Evolutionary conservation across 139 green algal species (phyloP), one percentile per base, ranked within the genome.

Genomic region (Spirogloea muscicola): DNA sequence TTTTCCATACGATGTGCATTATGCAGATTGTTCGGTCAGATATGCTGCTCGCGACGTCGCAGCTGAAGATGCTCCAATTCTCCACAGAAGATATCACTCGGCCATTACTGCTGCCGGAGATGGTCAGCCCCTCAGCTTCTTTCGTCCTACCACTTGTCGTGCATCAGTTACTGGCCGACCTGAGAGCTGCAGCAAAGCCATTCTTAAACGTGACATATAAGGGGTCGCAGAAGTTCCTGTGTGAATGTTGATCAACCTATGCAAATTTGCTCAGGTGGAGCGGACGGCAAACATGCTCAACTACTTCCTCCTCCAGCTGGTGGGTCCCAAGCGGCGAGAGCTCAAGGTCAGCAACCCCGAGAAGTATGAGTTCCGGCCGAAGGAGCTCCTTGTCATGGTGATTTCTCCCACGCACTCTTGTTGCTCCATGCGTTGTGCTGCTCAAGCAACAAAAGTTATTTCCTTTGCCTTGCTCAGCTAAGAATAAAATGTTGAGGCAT

Each of bases 221-320:
- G n/a, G n/a, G n/a, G n/a, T n/a, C n/a, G n/a, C n/a, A n/a, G n/a
- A n/a, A n/a, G n/a, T n/a, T n/a, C n/a, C n/a, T n/a, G n/a, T n/a
- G n/a, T n/a, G 90, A 25, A 2, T 75, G 91, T 93, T 88, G 58
- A 41, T n/a, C 0, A 52, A 1, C 1, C 25, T n/a, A 1, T n/a
- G n/a, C n/a, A n/a, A n/a, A n/a, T n/a, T n/a, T 51, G 34, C 0
- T 41, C 72, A 80, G 72, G 90, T 96, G 21, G 82, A 89, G 13
- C 86, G 94, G 9, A 79, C 96, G 9, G 90, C 92, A 3, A 82
- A 74, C 57, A 96, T 92, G 84, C 87, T 97, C 67, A 92, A 98
- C 83, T 99, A 97, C 83, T 99, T 99, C 81, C 84, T 98, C 27
- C 77, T 88, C 49, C 91, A 94, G 83, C 88, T 98, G 7, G 91